A percentile compares a stretch with the other conserved stretches of the same genome.
Evolutionary conservation across 1,284 basidiomycete species (phyloP).

Genomic region (Tylopilus sp.): DNA sequence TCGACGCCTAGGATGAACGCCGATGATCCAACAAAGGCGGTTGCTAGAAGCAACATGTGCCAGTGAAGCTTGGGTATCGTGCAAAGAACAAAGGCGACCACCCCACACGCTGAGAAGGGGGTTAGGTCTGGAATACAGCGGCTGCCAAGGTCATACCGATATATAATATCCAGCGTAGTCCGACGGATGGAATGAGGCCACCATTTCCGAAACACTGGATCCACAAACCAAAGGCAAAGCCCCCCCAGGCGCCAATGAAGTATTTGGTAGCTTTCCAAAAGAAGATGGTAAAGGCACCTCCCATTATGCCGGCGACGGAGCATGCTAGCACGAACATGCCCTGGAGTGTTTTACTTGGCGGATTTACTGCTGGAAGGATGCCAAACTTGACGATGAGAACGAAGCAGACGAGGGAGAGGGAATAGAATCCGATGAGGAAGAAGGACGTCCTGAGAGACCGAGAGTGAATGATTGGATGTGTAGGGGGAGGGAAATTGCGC

Average conservation of each 20-base stretch:
- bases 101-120: constrained; percentile 44
- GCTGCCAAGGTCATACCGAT: constrained; percentile 50
- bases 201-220: constrained; percentile 81
- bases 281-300: constrained; percentile 83
- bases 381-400: constrained; percentile 91
- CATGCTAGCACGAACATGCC: constrained; percentile 89
- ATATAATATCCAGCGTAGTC: constrained; percentile 84
- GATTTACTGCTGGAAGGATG: constrained; percentile 74
- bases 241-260: constrained; percentile 85
- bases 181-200: constrained; percentile 73
- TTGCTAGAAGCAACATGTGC: constrained; percentile 76
- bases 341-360: constrained; percentile 72
- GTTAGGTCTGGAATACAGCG: constrained; percentile 17
- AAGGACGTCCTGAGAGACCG: constrained; percentile 72
- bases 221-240: constrained; percentile 84
- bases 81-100: constrained; percentile 58
- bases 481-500: constrained; percentile 19
- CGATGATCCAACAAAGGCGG: constrained; percentile 88
- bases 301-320: constrained; percentile 75
- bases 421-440: constrained; percentile 89
- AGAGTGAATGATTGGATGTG: constrained; percentile 13
- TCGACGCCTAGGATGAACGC: constrained; percentile 91
- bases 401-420: constrained; percentile 79
- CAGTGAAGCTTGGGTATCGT: constrained; percentile 74
- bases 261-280: constrained; percentile 87